Base-by-base conservation (phyloP, 73 alveolate genomes). In the Blepharisma stoltei region DNA sequence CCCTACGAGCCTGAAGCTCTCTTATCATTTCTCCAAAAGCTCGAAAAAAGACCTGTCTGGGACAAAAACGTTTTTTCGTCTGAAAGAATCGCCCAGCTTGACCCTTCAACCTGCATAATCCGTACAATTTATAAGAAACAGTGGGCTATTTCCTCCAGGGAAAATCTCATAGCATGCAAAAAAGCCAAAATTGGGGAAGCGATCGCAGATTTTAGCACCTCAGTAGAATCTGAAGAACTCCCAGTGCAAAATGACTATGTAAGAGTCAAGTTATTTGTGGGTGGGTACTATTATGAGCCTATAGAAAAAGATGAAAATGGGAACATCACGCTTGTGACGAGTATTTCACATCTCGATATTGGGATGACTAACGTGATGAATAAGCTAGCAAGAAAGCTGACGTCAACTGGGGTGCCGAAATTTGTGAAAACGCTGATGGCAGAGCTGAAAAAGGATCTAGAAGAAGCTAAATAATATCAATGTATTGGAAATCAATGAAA, bases 71-170 rank as follows among this genome's bases (percentile, higher is more conserved):
- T 52, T 52, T 11, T 14, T 52, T 14, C 23, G 5, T 14, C 23
- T 14, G 23, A 52, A 14, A 20, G n/a, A 14, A 14, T 52, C n/a
- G 66, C 27, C 23, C 23, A 14, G n/a, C 23, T 14, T 52, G 23
- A 52, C 66, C 66, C 66, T 14, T 14, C n/a, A 52, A 20, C n/a
- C 2, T 52, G 27, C n/a, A 14, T 52, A 52, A 20, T 52, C n/a
- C 23, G 23, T 20, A 52, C 66, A 52, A 52, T 14, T 11, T 52
- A 52, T 52, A 52, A 52, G 66, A 52, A 52, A 52, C 23, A 14
- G 27, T 20, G n/a, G n/a, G 66, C 66, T 52, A 14, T 52, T 52
- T 11, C n/a, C 66, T 20, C 66, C n/a, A 52, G 66, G 23, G 66
- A 52, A 14, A 52, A 11, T 52, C 23, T 52, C n/a, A 20, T 20